Base-by-base conservation (phyloP, 2,329 filamentous ascomycete genomes). In the Sclerotiophoma versabilis region DNA sequence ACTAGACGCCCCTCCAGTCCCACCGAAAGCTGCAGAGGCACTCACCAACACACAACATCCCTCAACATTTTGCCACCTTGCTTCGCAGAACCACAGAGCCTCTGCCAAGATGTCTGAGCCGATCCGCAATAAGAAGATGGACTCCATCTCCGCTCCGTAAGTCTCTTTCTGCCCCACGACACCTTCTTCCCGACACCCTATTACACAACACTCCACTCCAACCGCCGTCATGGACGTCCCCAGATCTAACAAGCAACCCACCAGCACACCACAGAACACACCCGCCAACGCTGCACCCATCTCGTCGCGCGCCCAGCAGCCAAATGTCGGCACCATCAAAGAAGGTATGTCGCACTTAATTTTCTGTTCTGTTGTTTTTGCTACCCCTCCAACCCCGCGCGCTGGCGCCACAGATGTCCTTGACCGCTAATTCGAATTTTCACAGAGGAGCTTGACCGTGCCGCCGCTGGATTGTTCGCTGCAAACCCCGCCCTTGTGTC, bases 251-350 rank as follows among this genome's bases (percentile, higher is more conserved):
- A 55, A 58, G 54, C 38, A 52, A 22, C 51, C 65, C 45, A 58
- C 74, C 78, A 98, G 95, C 72, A 99, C 95, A 74, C 95, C 95
- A 73, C 95, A 99, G 81, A 99, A 99, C 83, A 99, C 95, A 51
- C 95, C 95, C 66, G 90, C 92, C 65, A 92, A 87, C 80, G 93
- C 93, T 82, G 95, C 96, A 66, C 95, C 95, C 64, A 98, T 99
- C 80, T 96, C 93, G 48, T 98, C 93, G 60, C 93, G 95, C 79
- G 95, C 96, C 68, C 92, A 96, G 81, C 92, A 96, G 80, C 95
- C 95, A 60, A 91, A 90, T 65, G 89, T 99, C 61, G 83, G 91
- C 65, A 97, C 92, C 78, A 98, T 99, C 82, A 95, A 93, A 78
- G 95, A 99, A 87, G 95, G 95, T 98, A 80, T 77, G 72, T 71